Base-by-base conservation (phyloP, 2,329 filamentous ascomycete genomes). In the Coleophoma eucalyptorum region DNA sequence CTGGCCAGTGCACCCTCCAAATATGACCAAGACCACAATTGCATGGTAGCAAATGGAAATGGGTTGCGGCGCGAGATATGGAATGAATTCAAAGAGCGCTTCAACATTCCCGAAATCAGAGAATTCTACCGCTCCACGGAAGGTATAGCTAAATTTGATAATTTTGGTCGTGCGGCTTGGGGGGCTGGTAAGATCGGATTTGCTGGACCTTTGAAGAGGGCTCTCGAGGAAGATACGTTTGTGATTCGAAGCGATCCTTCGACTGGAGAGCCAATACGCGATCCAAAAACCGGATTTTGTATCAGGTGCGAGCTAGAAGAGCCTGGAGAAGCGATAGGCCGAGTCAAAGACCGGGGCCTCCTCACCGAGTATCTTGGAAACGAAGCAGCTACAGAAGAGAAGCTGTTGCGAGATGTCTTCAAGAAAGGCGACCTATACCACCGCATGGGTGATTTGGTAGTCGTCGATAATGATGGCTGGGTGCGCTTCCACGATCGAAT, bases 41-140 rank as follows among this genome's bases (percentile, higher is more conserved):
- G 72, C 51, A 72, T 71, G 19, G 67, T 72, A 1, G 73, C 71
- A 3, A 58, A 60, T n/a, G 75, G 75, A 0, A 78, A 78, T 46
- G 75, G 75, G 1, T 58, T 78, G 10, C 67, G 74, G 2, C 67
- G 63, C 0, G 74, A 77, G 48, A 73, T 77, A 41, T 77, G 74
- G 74, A 68, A 73, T 43, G 69, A 65, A 34, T 76, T 77, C 61
- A 68, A 67, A 33, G 54, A 66, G 18, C 64, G 72, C 3, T 76
- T 74, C 54, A 64, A 60, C 0, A 66, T 77, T 1, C 65, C 67
- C 2, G 73, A 76, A 57, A 69, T 77, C 38, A 65, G 72, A 7
- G 74, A 77, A 52, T 75, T 76, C 53, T 77, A 76, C 52, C 65
- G 72, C 4, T 72, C 71, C 3, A 77, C 73, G 0, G 74, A 77